phyloP scores from a whole-genome alignment of 495 filamentous ascomycete species.

The Aspergillus baeticus region DNA sequence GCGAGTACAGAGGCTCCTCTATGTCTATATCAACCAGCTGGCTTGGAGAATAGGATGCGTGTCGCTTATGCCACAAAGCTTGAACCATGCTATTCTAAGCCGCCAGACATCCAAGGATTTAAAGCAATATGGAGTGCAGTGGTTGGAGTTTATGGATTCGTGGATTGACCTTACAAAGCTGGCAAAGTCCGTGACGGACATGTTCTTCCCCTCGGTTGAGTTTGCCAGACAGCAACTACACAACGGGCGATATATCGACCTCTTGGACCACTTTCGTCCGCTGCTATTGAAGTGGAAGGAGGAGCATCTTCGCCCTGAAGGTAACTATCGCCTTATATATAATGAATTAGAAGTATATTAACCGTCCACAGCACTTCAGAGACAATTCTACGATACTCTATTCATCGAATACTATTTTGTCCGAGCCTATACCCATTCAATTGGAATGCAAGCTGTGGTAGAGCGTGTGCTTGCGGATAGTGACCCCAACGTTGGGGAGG shows the following conservation, averaged over 20 bases:
- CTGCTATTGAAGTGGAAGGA: conserved; percentile 51
- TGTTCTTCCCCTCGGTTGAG: conserved; percentile 51
- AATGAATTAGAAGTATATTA: too few species aligned
- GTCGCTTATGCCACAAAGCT: conserved; percentile 51
- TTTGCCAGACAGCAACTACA: conserved; percentile 52
- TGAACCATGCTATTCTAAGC: conserved; percentile 41
- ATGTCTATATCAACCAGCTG: conserved; percentile 54
- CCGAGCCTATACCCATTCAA: conserved; percentile 52
- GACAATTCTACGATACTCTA: conserved; percentile 44
- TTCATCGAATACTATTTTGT: conserved; percentile 57
- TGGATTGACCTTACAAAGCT: conserved; percentile 56
- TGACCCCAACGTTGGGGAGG: conserved; percentile 38
- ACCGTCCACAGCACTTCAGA: conserved; percentile 32
- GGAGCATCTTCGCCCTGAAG: conserved; percentile 42
- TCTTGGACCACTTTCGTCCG: conserved; percentile 53
- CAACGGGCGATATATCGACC: conserved; percentile 51
- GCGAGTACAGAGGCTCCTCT: conserved; percentile 47
- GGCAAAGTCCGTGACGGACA: conserved; percentile 52
- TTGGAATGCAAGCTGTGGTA: conserved; percentile 56
- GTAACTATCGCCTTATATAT: conserved; percentile 50
- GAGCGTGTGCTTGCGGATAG: conserved; percentile 43
- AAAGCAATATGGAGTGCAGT: conserved; percentile 34
- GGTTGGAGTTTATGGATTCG: conserved; percentile 48
- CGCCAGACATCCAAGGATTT: conserved; percentile 30
- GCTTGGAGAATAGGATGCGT: conserved; percentile 54